phyloP scores from a whole-genome alignment of 495 filamentous ascomycete species.

The Acidomyces sp. region DNA sequence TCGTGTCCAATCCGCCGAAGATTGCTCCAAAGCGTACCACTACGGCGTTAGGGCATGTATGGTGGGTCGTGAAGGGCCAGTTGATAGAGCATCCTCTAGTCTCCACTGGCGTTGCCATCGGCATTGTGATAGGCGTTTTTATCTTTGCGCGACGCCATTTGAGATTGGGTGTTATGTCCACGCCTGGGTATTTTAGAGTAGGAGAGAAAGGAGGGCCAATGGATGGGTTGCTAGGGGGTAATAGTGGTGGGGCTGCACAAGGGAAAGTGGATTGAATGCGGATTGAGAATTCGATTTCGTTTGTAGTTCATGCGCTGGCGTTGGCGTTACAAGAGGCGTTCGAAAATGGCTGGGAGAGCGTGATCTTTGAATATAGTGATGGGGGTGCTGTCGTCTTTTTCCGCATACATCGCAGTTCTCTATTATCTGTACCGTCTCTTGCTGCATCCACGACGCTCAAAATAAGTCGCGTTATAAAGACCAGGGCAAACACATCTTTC shows the following conservation, averaged over 20 bases:
- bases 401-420: too few relatives aligned
- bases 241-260: conserved; percentile 35
- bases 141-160: conserved; percentile 32
- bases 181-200: conserved; percentile 32
- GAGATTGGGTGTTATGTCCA: conserved; percentile 25
- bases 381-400: too few relatives aligned
- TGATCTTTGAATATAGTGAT: too few relatives aligned
- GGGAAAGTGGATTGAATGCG: conserved; percentile 67
- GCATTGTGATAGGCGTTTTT: conserved; percentile 36
- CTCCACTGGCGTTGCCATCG: conserved; percentile 51
- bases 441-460: too few relatives aligned
- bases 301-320: too few relatives aligned
- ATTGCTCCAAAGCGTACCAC: conserved; percentile 75
- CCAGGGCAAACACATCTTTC: too few relatives aligned
- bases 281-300: too few relatives aligned
- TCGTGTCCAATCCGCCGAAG: conserved; percentile 55
- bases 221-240: conserved; percentile 50
- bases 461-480: too few relatives aligned
- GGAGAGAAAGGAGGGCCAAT: conserved; percentile 63
- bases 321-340: too few relatives aligned
- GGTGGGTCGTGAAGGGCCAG: conserved; percentile 45
- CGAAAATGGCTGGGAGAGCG: too few relatives aligned
- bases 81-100: conserved; percentile 69
- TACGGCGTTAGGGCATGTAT: conserved; percentile 28
- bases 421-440: too few relatives aligned